Evolutionary conservation across 2,329 filamentous ascomycete species (phyloP), one percentile per base, ranked within the genome.

Genomic region (Aspergillus calidoustus): DNA sequence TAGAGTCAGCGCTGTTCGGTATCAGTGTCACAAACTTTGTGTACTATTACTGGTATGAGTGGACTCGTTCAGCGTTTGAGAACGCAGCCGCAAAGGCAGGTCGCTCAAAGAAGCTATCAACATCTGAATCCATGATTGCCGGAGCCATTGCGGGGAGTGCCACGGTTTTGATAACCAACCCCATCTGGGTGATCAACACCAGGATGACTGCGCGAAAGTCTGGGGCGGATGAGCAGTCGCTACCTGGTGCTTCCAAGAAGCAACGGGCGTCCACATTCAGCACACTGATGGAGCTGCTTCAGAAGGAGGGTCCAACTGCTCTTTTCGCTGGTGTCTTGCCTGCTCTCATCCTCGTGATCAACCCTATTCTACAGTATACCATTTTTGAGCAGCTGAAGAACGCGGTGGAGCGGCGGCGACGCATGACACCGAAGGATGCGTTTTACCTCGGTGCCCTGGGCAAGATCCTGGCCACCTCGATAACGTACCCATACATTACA

Each of bases 21-120:
- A 98, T 99, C 82, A 95, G 91, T 78, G 89, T 99, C 70, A 99
- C 95, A 71, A 99, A 99, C 83, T 99, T 99, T 76, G 94, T 99
- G 52, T 99, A 99, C 85, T 99, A 99, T 82, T 99, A 98, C 84
- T 99, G 87, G 94, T 99, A 98, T 80, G 95, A 99, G 82, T 99
- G 92, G 91, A 95, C 93, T 65, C 89, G 93, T 62, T 85, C 90
- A 54, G 90, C 90, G 75, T 97, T 98, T 81, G 92, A 82, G 67
- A 81, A 85, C 66, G 91, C 92, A 9, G 92, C 93, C 50, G 77
- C 84, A 61, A 89, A 87, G 71, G 83, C 91, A 58, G 91, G 91
- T 38, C 88, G 92, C 66, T 86, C 86, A 64, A 90, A 87, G 80
- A 93, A 93, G 76, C 89, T 99, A 76, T 95, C 92, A 19, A 96